Evolutionary conservation across 495 filamentous ascomycete species (phyloP), one percentile per base, ranked within the genome.

Genomic region (Penicillium parvum): DNA sequence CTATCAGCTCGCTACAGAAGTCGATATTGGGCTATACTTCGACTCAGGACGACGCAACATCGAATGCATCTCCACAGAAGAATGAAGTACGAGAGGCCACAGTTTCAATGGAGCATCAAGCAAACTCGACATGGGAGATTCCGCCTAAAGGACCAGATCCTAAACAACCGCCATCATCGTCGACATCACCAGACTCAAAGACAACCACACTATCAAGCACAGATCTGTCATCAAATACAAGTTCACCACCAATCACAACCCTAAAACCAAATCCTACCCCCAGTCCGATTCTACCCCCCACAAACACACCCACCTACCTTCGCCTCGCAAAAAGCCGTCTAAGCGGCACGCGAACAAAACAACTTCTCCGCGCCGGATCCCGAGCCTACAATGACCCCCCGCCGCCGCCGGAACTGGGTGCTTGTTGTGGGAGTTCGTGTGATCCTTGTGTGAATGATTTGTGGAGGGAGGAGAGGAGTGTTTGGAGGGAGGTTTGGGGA

Each of bases 401-500:
- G 5, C 66, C 66, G 3, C 61, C 54, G 16, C 64, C 64, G 8
- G 66, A 52, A 16, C 49, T 65, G 18, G 66, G 66, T 3, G 50
- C 58, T 19, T 70, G 66, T 26, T 70, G 66, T 50, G 66, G 66
- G 15, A 70, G 66, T 25, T 65, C 66, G 42, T 70, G 66, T 41
- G 66, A 70, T 49, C 66, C 66, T 5, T 70, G 66, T 37, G 66
- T 70, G 25, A 66, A 50, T 44, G 61, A 65, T 54, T 29, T 70
- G 8, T 70, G 66, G 66, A 52, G 47, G 37, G 60, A 70, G 52
- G 66, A 70, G 50, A 45, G 64, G 47, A 53, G 48, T 9, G 55
- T 60, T 33, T 70, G 66, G 66, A 61, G 58, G 56, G 66, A 64
- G 47, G 42, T 63, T 27, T 70, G 66, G 66, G 65, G 66, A 8